Evolutionary conservation across 768 basidiomycete genomes (phyloP), one percentile per base, ranked within the genome.

Genomic region (Tubosaeta brunneosetosa): DNA sequence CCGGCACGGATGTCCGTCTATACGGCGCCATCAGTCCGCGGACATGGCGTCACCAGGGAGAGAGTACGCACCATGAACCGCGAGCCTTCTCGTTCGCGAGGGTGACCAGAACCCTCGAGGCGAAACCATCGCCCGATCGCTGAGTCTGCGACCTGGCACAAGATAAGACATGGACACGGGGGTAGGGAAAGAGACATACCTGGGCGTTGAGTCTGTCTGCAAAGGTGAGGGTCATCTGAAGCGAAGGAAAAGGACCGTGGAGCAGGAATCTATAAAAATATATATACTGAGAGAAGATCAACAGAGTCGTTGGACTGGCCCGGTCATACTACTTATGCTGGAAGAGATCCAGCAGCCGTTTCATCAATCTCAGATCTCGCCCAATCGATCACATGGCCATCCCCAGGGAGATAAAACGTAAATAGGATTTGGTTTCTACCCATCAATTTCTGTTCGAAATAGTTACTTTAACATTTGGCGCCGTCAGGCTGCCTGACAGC

Each of bases 1-100:
- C 88, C 88, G 19, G 88, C 88, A 51, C 87, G 85, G 51, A 90
- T 72, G 69, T 90, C 88, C 29, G 85, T 88, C 85, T 88, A 43
- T 10, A 26, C 32, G 10, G 19, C 37, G 26, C 29, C 6, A 45
- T 70, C n/a, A 61, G 52, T 22, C 12, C 7, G 43, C 17, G 17
- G 16, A 41, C 10, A 26, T n/a, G 38, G 17, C 29, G 29, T 10
- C 12, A 6, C 22, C 22, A 26, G 13, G 29, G 29, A 32, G 3
- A 33, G 44, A 75, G 69, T 4, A 56, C 47, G 29, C 45, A 81
- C 78, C 58, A 77, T 76, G 60, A 87, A 88, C 53, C 79, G 73
- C 14, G 86, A 83, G 11, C 85, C 86, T 31, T 69, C 64, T 56
- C 87, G 79, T 61, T 83, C 82, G 47, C 77, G 76, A 27, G 77